Evolutionary conservation across 2,329 filamentous ascomycete species (phyloP), one percentile per base, ranked within the genome.

Genomic region (Fusarium brachygibbosum): DNA sequence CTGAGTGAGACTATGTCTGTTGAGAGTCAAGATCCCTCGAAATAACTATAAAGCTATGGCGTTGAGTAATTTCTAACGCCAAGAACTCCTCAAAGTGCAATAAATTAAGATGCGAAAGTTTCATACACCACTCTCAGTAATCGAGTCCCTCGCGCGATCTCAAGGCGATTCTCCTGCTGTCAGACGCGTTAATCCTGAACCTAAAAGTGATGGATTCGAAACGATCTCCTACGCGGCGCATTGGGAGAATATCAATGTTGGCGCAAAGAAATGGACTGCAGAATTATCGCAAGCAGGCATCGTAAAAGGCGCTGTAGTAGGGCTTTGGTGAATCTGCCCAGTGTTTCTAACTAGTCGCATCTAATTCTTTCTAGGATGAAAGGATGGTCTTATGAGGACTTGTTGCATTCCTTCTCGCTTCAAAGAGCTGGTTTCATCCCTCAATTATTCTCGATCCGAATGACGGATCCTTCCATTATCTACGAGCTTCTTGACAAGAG

Each of bases 381-480:
- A 11, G 60, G 60, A 1, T 48, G 31, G 49, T 57, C 49, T 4
- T 63, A 63, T 7, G n/a, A 38, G 3, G 60, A 63, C 11, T 52
- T 63, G 0, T 4, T 63, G 14, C 49, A 63, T 11, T 63, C 48
- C 1, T 2, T 63, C 4, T 56, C 49, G 0, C 21, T 63, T 0
- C 49, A 63, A 3, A 28, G 60, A 19, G 58, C 60, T 2, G 60
- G 60, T 0, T 63, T 38, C 2, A 13, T 63, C 0, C 60, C 60
- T 0, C 60, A 63, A 1, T 9, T 63, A 0, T 63, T 63, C 21
- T 29, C 60, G 3, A 44, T 63, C 10, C 31, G 42, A 1, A 49
- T 63, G 21, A 41, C 58, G 19, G 52, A 63, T 8, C 16, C 58
- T 4, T 13, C 12, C 0, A 17, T 63, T 1, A 14, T 63, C 3